These are phyloP conservation scores for Xylariaceae sp. DNA, from an alignment of 2,329 filamentous ascomycete genomes.

Conservation along the genomic window DNA sequence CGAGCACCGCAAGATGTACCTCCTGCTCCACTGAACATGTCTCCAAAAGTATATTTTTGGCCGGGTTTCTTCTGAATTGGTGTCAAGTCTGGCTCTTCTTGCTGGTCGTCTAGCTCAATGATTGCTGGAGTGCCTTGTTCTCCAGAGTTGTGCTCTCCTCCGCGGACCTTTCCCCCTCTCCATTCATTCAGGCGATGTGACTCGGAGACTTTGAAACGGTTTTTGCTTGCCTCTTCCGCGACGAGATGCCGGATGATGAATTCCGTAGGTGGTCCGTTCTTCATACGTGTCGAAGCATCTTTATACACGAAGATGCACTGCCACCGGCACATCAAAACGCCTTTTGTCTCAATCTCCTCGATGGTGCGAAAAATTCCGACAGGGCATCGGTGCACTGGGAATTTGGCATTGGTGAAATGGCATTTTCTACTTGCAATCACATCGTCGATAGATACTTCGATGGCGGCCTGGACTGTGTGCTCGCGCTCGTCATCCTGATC, in stretches of 20 bases:
- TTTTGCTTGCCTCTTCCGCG: slow-evolving; percentile 25
- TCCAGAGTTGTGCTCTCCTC: slow-evolving; percentile 19
- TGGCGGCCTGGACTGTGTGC: slow-evolving; percentile 23
- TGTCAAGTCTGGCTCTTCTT: slow-evolving; percentile 8
- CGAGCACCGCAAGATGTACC: slow-evolving; percentile 54
- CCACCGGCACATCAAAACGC: slow-evolving; percentile 35
- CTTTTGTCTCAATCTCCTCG: slow-evolving; percentile 28
- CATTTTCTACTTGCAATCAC: slow-evolving; percentile 23
- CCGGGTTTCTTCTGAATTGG: slow-evolving; percentile 20
- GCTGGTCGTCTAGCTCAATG: slow-evolving; percentile 16
- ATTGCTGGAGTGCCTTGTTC: slow-evolving; percentile 8
- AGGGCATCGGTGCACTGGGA: slow-evolving; percentile 22
- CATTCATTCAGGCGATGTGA: slow-evolving; percentile 20
- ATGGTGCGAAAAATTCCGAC: slow-evolving; percentile 11
- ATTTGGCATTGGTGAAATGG: slow-evolving; percentile 32
- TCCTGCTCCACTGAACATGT: slow-evolving; percentile 61
- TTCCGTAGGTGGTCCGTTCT: slow-evolving; percentile 21
- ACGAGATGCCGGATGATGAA: slow-evolving; percentile 25
- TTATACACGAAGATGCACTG: slow-evolving; percentile 28
- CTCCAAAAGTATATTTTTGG: slow-evolving; percentile 53
- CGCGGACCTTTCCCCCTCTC: slow-evolving; percentile 26
- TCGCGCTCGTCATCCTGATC: slow-evolving; percentile 23
- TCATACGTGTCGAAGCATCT: slow-evolving; percentile 21
- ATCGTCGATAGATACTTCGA: slow-evolving; percentile 25
- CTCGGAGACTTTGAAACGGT: slow-evolving; percentile 26